A percentile compares a stretch with the other conserved stretches of the same genome.
Evolutionary conservation across 164 flowering plant species (phyloP).

Genomic region (Sextonia rubra): DNA sequence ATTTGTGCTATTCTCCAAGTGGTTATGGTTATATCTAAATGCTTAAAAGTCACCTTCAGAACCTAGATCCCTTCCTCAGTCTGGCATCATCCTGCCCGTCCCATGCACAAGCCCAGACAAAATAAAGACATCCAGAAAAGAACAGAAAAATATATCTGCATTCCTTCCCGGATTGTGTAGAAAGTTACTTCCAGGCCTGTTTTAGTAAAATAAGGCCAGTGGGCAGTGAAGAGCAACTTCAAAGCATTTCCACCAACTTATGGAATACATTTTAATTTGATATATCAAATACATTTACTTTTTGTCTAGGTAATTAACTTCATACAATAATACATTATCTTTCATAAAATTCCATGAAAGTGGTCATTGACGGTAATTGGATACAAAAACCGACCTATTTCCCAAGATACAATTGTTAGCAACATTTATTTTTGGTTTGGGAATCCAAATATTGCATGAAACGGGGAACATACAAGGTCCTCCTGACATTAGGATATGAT

Average conservation of each 20-base stretch:
- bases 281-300: too few relatives aligned
- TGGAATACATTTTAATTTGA: too few relatives aligned
- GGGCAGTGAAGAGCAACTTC: not conserved
- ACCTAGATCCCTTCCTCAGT: constrained; percentile 48
- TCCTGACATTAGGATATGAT: too few relatives aligned
- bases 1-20: not conserved
- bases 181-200: constrained; percentile 18
- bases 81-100: constrained; percentile 44
- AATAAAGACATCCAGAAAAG: constrained; percentile 88
- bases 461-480: too few relatives aligned
- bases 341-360: too few relatives aligned
- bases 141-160: constrained; percentile 70
- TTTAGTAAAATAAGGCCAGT: constrained; percentile 1
- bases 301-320: too few relatives aligned
- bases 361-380: too few relatives aligned
- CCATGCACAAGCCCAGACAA: constrained; percentile 79
- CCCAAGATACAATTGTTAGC: too few relatives aligned
- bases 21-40: constrained; percentile 15
- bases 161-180: constrained; percentile 38
- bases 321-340: too few relatives aligned
- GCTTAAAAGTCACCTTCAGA: constrained; percentile 37
- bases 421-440: too few relatives aligned
- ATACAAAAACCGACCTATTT: too few relatives aligned
- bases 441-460: too few relatives aligned
- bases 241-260: not conserved